Evolutionary conservation across 2,329 filamentous ascomycete species (phyloP), one percentile per base, ranked within the genome.

Genomic region (Claviceps paspali): DNA sequence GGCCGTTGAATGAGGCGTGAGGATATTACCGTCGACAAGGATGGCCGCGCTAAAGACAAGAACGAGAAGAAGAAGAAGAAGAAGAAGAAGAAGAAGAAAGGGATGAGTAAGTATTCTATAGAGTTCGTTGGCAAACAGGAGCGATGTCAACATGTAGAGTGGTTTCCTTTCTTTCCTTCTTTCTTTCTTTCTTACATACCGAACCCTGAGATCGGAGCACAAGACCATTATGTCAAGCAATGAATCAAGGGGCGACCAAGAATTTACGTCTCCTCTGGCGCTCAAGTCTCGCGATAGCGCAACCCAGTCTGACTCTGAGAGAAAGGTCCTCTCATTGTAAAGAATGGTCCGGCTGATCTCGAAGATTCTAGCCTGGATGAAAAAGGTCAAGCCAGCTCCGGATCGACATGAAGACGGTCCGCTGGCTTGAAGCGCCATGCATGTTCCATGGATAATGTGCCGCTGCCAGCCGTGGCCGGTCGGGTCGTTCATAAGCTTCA

Each of bases 321-420:
- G 47, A 12, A 39, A 39, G 2, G 29, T 33, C 17, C 14, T 29
- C 33, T 39, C 46, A 3, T 56, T 55, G 15, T 52, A 56, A 0
- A 57, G 45, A 4, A 57, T 53, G 0, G 53, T 47, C 2, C 54
- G 36, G 14, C 52, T 55, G 14, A 53, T 48, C 28, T 58, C 55
- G 3, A 57, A 56, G 1, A 54, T 45, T 5, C 46, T 48, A 1
- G 40, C 38, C 31, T 45, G 45, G 2, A 38, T 26, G 22, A 48
- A 47, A 32, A 48, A 42, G 10, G 40, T 21, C 12, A 29, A 18
- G 3, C 34, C 40, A 14, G 33, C 8, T 10, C 29, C 33, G 18
- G 37, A 31, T 9, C 30, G 34, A 27, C 37, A 39, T 21, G 30
- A 23, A 8, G 26, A 33, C 6, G 37, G 40, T 10, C 40, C 37